Base-by-base conservation (phyloP, 1,139 yeast genomes). In the Taiozyma sp. region DNA sequence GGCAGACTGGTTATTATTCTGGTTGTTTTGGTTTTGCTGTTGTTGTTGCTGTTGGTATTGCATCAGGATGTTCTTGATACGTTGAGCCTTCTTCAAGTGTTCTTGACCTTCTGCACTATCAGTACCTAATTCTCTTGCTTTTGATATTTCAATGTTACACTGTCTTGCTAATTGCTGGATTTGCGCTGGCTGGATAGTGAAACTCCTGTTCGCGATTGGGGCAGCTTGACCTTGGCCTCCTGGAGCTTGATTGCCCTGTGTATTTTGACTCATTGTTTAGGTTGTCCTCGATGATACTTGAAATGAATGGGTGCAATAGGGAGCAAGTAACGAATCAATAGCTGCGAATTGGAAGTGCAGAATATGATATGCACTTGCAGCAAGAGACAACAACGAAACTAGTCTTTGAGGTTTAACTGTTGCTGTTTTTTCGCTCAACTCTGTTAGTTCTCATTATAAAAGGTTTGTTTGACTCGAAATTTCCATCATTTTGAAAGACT, bases 51-150 rank as follows among this genome's bases (percentile, higher is more conserved):
- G 52, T 45, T 58, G 63, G 44, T 63, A 67, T 45, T 59, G 64
- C 47, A 60, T 42, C 51, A 62, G 42, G 13, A 62, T 54, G 34
- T 52, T 52, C 51, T 57, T 59, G 58, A 88, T 82, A 52, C 79
- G 79, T 51, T 87, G 87, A 2, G 93, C 95, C 54, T 81, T 83
- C 56, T 75, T 72, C 57, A 80, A 71, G 62, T 86, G 89, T 58
- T 79, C 83, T 64, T 80, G 81, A n/a, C 92, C 93, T 57, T 79
- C 83, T 0, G 80, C 84, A 8, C 87, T 79, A 47, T 82, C 84
- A 13, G 72, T 68, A 8, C 85, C 85, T 0, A 75, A 70, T 42
- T 67, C 65, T 58, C 79, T 79, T 1, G 91, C 95, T 56, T 80
- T 78, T 39, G 79, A 80, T 50, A 83, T 76, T 61, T 84, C 91